Evolutionary conservation across 2,329 filamentous ascomycete genomes (phyloP).

Genomic region (Parastagonospora avenae): DNA sequence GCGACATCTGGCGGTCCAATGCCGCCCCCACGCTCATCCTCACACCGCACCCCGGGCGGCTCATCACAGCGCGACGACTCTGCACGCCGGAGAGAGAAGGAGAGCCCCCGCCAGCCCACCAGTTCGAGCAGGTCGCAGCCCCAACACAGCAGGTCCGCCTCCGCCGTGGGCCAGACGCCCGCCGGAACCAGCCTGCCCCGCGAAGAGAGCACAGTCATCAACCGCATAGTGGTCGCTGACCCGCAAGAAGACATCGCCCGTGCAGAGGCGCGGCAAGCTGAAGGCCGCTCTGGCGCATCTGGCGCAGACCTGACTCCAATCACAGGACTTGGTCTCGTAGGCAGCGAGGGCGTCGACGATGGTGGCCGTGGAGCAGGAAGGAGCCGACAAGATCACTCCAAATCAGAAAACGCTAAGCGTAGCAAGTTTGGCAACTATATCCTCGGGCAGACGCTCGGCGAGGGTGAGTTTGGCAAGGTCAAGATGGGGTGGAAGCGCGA

Average conservation of each 20-base stretch:
- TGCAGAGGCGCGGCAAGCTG: conserved; percentile 70
- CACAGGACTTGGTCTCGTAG: conserved; percentile 55
- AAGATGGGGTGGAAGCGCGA: conserved; percentile 98
- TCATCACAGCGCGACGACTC: conserved; percentile 33
- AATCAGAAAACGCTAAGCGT: conserved; percentile 65
- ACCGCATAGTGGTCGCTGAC: conserved; percentile 76
- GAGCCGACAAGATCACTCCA: conserved; percentile 65
- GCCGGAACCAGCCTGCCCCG: conserved; percentile 63
- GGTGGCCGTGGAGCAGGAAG: conserved; percentile 50
- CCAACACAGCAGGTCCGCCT: conserved; percentile 52
- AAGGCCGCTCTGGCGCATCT: conserved; percentile 57
- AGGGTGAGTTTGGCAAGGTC: conserved; percentile 98
- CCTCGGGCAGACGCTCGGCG: conserved; percentile 91
- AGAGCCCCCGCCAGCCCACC: conserved; percentile 46
- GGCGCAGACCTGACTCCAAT: conserved; percentile 52
- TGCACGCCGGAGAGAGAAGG: conserved; percentile 55
- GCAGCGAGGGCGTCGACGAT: conserved; percentile 58
- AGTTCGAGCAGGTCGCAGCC: conserved; percentile 43
- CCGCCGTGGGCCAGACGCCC: conserved; percentile 60
- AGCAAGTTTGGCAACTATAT: conserved; percentile 96
- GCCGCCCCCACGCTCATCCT: conserved; percentile 80
- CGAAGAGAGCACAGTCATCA: conserved; percentile 80
- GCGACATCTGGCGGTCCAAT: conserved; percentile 66
- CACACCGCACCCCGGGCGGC: conserved; percentile 58
- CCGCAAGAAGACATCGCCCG: conserved; percentile 75